phyloP scores from a whole-genome alignment of 805 yeast genomes.

The Kluyveromyces wickerhamii region DNA sequence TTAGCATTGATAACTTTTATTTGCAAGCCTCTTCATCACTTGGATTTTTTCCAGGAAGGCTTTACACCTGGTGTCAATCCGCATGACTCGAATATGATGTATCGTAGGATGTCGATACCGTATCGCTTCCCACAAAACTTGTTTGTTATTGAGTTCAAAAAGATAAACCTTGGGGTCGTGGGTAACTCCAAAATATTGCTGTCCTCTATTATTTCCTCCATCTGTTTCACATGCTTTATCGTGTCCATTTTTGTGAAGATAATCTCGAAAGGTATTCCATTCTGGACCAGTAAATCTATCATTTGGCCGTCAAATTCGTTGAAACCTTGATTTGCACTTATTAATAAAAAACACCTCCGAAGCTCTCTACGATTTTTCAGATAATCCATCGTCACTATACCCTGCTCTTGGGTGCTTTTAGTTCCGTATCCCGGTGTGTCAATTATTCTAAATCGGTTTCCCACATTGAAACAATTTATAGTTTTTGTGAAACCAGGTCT shows the following conservation, averaged over 20 bases:
- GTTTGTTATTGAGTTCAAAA: conserved; percentile 43
- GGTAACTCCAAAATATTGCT: conserved; percentile 36
- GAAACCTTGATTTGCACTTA: conserved; percentile 56
- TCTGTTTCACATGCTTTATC: conserved; percentile 31
- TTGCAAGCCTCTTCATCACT: too few species aligned
- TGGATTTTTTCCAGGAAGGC: conserved; percentile 14
- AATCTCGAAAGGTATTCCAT: conserved; percentile 64
- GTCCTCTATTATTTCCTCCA: conserved; percentile 34
- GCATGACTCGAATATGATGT: conserved; percentile 45
- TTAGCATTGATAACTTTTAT: too few species aligned
- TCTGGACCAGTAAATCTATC: conserved; percentile 39
- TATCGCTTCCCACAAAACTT: conserved; percentile 32
- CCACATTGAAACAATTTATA: conserved; percentile 63
- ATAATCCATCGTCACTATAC: conserved; percentile 58
- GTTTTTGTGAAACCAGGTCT: conserved; percentile 53
- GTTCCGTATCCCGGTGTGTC: conserved; percentile 92
- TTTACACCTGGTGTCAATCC: conserved; percentile 29
- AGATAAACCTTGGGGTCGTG: conserved; percentile 35
- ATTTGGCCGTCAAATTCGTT: conserved; percentile 48
- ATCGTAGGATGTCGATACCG: conserved; percentile 49
- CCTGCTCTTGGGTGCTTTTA: conserved; percentile 59
- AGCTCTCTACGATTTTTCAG: conserved; percentile 46
- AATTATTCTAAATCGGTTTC: conserved; percentile 53
- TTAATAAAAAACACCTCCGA: conserved; percentile 49
- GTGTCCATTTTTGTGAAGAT: conserved; percentile 73